Conservation (phyloP, 768 basidiomycete species). For the Trametes meyenii region DNA sequence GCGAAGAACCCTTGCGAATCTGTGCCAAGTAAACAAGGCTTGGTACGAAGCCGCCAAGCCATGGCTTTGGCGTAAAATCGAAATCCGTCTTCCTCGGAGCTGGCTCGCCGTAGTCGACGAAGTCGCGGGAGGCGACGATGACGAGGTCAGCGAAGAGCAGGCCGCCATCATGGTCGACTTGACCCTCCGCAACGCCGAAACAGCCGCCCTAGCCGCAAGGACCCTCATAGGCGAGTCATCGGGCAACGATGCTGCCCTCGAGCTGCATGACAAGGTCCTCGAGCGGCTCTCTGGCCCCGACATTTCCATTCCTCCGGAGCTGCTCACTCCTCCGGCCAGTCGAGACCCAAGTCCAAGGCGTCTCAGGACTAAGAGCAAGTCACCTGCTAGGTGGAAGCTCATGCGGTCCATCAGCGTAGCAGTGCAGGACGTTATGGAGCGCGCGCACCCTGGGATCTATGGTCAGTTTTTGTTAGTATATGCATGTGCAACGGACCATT, state of each 20-base stretch:
- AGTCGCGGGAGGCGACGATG: conserved; percentile 69
- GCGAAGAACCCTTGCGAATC: conserved; percentile 65
- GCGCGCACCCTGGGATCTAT: conserved; percentile 68
- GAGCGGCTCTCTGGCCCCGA: conserved; percentile 64
- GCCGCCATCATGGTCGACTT: conserved; percentile 65
- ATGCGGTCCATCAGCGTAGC: conserved; percentile 79
- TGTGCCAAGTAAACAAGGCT: conserved; percentile 75
- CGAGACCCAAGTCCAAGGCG: conserved; percentile 84
- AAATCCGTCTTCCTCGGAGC: conserved; percentile 80
- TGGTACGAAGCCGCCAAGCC: conserved; percentile 87
- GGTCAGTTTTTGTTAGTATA: conserved; percentile 45
- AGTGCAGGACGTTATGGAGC: conserved; percentile 69
- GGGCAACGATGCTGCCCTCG: conserved; percentile 45
- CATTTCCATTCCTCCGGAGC: conserved; percentile 68
- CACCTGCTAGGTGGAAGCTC: conserved; percentile 83
- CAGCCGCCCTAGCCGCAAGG: conserved; percentile 56
- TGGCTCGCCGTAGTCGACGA: conserved; percentile 85
- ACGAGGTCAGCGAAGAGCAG: conserved; percentile 49
- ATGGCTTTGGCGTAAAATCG: conserved; percentile 84
- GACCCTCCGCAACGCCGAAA: conserved; percentile 68
- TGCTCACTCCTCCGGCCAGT: conserved; percentile 78
- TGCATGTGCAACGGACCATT: conserved; percentile 10
- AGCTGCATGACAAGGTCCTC: conserved; percentile 63
- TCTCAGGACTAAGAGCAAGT: conserved; percentile 73
- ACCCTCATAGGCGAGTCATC: conserved; percentile 37